These are phyloP conservation scores for Beauveria australis DNA, from an alignment of 2,329 filamentous ascomycete species.

Conservation along the genomic window DNA sequence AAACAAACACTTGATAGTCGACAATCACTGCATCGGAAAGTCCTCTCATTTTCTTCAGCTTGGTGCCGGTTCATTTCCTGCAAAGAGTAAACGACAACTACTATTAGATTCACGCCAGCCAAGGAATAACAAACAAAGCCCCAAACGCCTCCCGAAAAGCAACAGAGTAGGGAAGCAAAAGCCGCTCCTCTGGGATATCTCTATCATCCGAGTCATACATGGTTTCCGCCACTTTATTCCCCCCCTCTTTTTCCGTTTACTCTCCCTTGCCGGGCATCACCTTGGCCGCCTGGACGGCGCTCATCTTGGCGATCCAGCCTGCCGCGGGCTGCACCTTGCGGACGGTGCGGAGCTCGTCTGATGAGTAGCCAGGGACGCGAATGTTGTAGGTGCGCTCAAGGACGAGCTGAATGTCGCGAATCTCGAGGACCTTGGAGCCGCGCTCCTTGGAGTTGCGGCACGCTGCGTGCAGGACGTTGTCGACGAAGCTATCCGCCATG, in stretches of 20 bases:
- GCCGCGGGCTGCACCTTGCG: conserved; percentile 84
- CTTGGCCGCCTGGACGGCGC: conserved; percentile 90
- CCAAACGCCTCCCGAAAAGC: too few relatives aligned
- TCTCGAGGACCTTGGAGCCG: conserved; percentile 82
- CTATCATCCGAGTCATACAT: too few relatives aligned
- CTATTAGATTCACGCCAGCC: too few relatives aligned
- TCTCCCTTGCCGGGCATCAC: conserved; percentile 57
- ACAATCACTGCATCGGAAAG: too few relatives aligned
- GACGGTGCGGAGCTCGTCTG: conserved; percentile 89
- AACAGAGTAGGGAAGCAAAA: too few relatives aligned
- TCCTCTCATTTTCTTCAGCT: too few relatives aligned
- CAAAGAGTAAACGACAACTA: too few relatives aligned
- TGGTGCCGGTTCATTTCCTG: too few relatives aligned
- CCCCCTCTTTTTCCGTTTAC: conserved; percentile 18
- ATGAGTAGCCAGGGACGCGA: conserved; percentile 86
- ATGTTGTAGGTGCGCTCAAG: conserved; percentile 84
- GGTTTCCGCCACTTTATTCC: not conserved
- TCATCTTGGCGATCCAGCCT: conserved; percentile 95
- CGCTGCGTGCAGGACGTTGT: conserved; percentile 77
- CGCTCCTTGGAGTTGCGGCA: conserved; percentile 91
- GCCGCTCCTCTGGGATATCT: too few relatives aligned
- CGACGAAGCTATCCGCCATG: conserved; percentile 90
- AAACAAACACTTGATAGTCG: too few relatives aligned
- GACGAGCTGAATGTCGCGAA: conserved; percentile 75
- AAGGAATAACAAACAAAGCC: too few relatives aligned